Percentiles rank a stretch among this genome's conserved stretches.
These are phyloP conservation scores for Komagataella mondaviorum DNA, from an alignment of 805 yeast species.

Conservation along the genomic window DNA sequence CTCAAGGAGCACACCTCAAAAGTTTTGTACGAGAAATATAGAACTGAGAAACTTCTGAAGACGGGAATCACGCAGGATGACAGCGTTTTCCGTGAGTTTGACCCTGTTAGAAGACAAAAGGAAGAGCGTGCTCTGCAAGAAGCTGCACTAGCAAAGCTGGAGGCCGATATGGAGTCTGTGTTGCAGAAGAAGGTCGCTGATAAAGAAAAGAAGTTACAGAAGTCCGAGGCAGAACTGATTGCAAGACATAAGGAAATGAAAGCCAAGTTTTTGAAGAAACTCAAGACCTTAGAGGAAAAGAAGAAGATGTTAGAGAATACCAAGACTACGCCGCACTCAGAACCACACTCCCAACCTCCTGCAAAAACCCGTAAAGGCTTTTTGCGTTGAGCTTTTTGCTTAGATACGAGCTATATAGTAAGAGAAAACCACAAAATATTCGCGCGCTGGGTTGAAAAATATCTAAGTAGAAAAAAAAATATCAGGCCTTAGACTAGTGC, in stretches of 20 bases:
- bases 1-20: conserved; percentile 75
- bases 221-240: conserved; percentile 92
- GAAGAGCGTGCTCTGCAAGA: conserved; percentile 91
- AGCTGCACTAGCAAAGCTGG: conserved; percentile 87
- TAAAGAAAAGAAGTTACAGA: conserved; percentile 94
- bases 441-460: background rate
- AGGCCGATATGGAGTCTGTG: conserved; percentile 90
- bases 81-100: conserved; percentile 87
- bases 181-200: conserved; percentile 94
- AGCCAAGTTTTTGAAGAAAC: conserved; percentile 80
- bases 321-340: conserved; percentile 35
- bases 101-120: conserved; percentile 83
- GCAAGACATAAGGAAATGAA: conserved; percentile 95
- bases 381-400: conserved; percentile 31
- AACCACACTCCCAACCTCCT: conserved; percentile 19
- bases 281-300: conserved; percentile 83
- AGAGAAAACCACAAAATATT: background rate
- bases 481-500: background rate
- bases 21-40: conserved; percentile 72
- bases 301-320: conserved; percentile 62
- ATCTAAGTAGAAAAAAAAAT: too few relatives aligned
- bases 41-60: conserved; percentile 64
- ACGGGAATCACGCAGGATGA: conserved; percentile 91
- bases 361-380: conserved; percentile 66
- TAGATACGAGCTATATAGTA: background rate